Conservation (phyloP, 177 flowering plant species). For the Vitis hybrid region DNA sequence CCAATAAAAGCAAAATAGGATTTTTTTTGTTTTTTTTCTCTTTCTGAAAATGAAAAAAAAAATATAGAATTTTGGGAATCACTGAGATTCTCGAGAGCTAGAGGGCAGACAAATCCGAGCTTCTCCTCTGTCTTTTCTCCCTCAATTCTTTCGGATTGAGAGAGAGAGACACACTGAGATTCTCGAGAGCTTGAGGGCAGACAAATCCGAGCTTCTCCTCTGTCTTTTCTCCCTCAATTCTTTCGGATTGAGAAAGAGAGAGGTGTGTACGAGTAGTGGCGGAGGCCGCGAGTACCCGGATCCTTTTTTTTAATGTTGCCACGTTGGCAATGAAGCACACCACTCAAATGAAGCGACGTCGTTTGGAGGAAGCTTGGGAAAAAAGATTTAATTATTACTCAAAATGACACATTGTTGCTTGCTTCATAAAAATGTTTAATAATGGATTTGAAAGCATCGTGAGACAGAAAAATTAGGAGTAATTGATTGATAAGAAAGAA, state of each 20-base stretch:
- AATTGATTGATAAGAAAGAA: too few species aligned
- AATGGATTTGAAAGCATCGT: neutral
- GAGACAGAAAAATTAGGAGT: neutral
- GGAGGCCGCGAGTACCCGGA: too few species aligned
- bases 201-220: neutral
- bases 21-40: too few species aligned
- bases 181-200: neutral
- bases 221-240: neutral
- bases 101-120: neutral
- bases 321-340: too few species aligned
- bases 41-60: neutral
- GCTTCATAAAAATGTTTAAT: neutral
- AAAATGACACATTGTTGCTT: too few species aligned
- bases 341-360: too few species aligned
- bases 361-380: too few species aligned
- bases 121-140: neutral
- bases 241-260: too few species aligned
- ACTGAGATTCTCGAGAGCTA: neutral
- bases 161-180: neutral
- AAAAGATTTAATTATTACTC: too few species aligned
- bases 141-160: neutral
- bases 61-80: too few species aligned
- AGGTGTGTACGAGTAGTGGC: too few species aligned
- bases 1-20: neutral
- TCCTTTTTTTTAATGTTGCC: too few species aligned